phyloP scores from a whole-genome alignment of 31 red algal species.

The Endocladia muricata region DNA sequence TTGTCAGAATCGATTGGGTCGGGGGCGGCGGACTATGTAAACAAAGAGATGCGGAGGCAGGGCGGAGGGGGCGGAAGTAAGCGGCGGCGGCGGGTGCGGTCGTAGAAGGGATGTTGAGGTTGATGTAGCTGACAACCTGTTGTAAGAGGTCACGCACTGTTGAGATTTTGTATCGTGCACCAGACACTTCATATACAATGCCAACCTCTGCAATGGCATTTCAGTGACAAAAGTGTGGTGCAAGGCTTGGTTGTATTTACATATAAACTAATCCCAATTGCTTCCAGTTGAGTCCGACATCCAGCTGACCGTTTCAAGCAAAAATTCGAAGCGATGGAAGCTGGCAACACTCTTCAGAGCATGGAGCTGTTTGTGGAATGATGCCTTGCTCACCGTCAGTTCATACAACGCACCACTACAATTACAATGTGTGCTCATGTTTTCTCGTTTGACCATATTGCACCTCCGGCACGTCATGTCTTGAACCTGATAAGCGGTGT shows the following conservation, averaged over 20 bases:
- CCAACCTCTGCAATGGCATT: too few species aligned
- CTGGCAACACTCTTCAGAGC: conserved; percentile 64
- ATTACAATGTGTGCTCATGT: conserved; percentile 69
- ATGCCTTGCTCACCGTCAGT: conserved; percentile 22
- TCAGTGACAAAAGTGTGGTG: too few species aligned
- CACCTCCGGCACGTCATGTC: conserved; percentile 69
- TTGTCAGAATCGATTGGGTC: conserved; percentile 43
- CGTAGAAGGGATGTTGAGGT: too few species aligned
- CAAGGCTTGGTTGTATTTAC: too few species aligned
- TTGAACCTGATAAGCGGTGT: conserved; percentile 74
- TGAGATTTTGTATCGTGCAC: too few species aligned
- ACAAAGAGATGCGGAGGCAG: conserved; percentile 10
- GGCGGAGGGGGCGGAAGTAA: conserved; percentile 18
- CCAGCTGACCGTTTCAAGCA: conserved; percentile 70
- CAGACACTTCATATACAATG: too few species aligned
- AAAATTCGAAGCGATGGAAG: conserved; percentile 66
- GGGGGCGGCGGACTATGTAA: conserved; percentile 22
- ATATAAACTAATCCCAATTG: too few species aligned
- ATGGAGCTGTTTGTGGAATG: conserved; percentile 28
- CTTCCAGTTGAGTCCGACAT: conserved; percentile 46
- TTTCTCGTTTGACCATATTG: conserved; percentile 76
- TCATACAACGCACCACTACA: conserved; percentile 73
- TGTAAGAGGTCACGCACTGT: too few species aligned
- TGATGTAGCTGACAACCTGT: too few species aligned
- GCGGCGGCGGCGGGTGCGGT: conserved; percentile 7